phyloP scores from a whole-genome alignment of 805 yeast genomes.

The Wickerhamiella domercqiae region DNA sequence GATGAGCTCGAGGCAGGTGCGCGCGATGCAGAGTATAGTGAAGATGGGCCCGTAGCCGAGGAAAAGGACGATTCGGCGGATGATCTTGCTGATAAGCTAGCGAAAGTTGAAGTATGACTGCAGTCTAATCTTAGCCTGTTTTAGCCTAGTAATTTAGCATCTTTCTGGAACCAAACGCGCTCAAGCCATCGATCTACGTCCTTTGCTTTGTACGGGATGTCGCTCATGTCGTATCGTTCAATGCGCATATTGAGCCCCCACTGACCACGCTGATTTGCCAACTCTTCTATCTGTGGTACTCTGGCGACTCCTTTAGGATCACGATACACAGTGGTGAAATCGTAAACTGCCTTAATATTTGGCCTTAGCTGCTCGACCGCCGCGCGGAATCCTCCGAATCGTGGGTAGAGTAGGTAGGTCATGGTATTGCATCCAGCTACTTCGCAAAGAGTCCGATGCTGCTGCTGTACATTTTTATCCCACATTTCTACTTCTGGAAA shows the following conservation, averaged over 20 bases:
- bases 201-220: conserved; percentile 13
- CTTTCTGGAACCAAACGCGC: conserved; percentile 55
- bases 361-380: conserved; percentile 17
- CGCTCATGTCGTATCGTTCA: conserved; percentile 4
- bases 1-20: conserved; percentile 36
- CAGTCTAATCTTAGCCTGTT: neutral
- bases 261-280: conserved; percentile 6
- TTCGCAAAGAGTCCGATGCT: conserved; percentile 42
- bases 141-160: conserved; percentile 19
- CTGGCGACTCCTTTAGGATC: neutral
- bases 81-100: conserved; percentile 42
- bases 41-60: conserved; percentile 28
- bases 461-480: conserved; percentile 19
- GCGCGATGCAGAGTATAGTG: conserved; percentile 28
- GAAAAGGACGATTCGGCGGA: conserved; percentile 32
- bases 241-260: conserved; percentile 14
- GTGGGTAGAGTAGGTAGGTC: conserved; percentile 55
- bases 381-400: conserved; percentile 31
- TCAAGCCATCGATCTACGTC: conserved; percentile 55
- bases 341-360: conserved; percentile 29
- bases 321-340: conserved; percentile 38
- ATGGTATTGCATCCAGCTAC: conserved; percentile 47
- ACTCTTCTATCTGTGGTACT: conserved; percentile 7
- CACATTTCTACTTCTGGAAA: conserved; percentile 68
- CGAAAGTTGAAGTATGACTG: conserved; percentile 21